Evolutionary conservation across 1,284 basidiomycete genomes (phyloP).

Genomic region (Apiotrichum montevideense): DNA sequence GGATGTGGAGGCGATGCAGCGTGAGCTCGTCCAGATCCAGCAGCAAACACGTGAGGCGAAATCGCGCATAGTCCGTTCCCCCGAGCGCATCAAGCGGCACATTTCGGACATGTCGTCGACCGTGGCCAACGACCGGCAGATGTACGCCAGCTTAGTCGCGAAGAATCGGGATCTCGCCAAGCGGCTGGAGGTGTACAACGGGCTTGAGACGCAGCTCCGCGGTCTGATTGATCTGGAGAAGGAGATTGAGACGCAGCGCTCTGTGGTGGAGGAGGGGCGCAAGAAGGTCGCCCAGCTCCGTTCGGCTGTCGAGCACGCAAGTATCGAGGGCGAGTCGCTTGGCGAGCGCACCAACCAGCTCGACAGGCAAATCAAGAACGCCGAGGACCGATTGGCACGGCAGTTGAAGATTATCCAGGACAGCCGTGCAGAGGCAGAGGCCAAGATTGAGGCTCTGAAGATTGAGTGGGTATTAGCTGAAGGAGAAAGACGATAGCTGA

Average conservation of each 20-base stretch:
- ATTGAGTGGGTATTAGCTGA: slow-evolving; percentile 57
- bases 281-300: slow-evolving; percentile 60
- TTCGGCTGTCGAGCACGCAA: slow-evolving; percentile 62
- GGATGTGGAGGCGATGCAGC: slow-evolving; percentile 23
- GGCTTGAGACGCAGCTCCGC: slow-evolving; percentile 59
- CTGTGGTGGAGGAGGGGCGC: slow-evolving; percentile 57
- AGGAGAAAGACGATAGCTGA: too few relatives aligned
- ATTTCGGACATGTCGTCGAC: slow-evolving; percentile 65
- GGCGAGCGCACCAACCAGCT: slow-evolving; percentile 55
- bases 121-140: slow-evolving; percentile 56
- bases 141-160: slow-evolving; percentile 57
- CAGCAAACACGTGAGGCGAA: slow-evolving; percentile 55
- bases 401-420: slow-evolving; percentile 68
- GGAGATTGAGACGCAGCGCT: slow-evolving; percentile 61
- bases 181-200: slow-evolving; percentile 63
- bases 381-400: slow-evolving; percentile 66
- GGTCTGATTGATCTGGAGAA: slow-evolving; percentile 39
- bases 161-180: slow-evolving; percentile 68
- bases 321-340: slow-evolving; percentile 64
- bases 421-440: slow-evolving; percentile 60
- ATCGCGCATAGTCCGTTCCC: slow-evolving; percentile 74
- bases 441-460: slow-evolving; percentile 64
- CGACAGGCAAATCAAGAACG: slow-evolving; percentile 65
- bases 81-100: slow-evolving; percentile 72
- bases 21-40: slow-evolving; percentile 22